Conservation (phyloP, 768 basidiomycete species). For the Lactifluus hygrophoroides region DNA sequence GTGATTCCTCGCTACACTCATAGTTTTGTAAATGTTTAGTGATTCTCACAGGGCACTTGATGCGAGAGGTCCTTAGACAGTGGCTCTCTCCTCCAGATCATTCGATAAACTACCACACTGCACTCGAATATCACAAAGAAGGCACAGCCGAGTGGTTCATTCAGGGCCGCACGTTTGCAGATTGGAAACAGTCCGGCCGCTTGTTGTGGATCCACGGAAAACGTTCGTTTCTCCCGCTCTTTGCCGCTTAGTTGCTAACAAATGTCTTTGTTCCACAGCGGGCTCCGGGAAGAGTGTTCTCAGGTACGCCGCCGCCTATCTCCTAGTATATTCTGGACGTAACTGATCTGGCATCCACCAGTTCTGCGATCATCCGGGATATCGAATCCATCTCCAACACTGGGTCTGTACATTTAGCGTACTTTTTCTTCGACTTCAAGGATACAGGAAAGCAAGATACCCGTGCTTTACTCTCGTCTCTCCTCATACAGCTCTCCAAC, state of each 20-base stretch:
- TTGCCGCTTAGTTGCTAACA: too few species aligned
- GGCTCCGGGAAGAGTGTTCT: background rate
- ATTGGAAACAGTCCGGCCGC: background rate
- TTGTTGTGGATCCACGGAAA: slow-evolving; percentile 3
- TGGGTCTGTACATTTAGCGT: background rate
- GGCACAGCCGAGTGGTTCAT: background rate
- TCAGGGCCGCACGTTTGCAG: background rate
- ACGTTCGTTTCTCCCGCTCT: background rate
- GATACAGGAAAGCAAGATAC: background rate
- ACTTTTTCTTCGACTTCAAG: background rate
- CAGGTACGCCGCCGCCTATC: background rate
- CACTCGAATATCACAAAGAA: background rate
- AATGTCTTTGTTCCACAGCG: background rate
- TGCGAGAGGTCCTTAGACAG: background rate
- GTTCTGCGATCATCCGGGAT: background rate
- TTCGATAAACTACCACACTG: background rate
- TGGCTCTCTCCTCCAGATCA: slow-evolving; percentile 5
- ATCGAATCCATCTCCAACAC: background rate
- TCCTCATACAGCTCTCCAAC: background rate
- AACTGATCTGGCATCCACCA: background rate
- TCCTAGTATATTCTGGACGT: background rate
- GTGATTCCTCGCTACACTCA: too few species aligned
- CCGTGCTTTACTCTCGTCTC: background rate
- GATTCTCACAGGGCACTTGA: background rate
- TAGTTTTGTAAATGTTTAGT: background rate